Percentiles rank a stretch among this genome's conserved stretches.
These are phyloP conservation scores for Prunus yedoensis DNA, from an alignment of 331 rosid genomes.

Conservation along the genomic window DNA sequence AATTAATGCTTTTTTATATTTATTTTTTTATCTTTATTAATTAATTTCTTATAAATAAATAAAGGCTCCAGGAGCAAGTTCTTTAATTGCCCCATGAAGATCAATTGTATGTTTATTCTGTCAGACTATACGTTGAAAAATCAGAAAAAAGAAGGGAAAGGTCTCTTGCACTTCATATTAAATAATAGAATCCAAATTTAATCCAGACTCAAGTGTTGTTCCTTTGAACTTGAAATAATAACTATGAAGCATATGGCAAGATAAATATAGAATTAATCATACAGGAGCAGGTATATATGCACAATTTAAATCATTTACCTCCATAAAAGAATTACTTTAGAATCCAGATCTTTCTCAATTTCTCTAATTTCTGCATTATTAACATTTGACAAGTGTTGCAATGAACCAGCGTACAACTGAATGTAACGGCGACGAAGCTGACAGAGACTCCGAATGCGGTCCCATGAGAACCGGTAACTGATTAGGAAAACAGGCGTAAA, in stretches of 20 bases:
- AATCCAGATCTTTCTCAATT: slow-evolving; percentile 89
- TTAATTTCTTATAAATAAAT: no score
- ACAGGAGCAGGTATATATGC: not conserved
- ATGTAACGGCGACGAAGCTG: slow-evolving; percentile 86
- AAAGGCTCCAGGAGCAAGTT: not conserved
- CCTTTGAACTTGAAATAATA: not conserved
- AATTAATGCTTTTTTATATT: not conserved
- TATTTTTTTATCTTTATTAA: no score
- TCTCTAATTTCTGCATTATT: slow-evolving; percentile 63
- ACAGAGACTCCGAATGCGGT: slow-evolving; percentile 77
- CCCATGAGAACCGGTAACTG: slow-evolving; percentile 98
- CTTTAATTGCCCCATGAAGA: not conserved
- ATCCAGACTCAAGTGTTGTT: not conserved
- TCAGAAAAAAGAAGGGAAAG: no score
- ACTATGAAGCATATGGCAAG: not conserved
- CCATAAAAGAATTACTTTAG: slow-evolving; percentile 95
- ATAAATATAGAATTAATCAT: not conserved
- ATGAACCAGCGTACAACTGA: slow-evolving; percentile 74
- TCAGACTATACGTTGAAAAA: no score
- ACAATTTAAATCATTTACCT: slow-evolving; percentile 45
- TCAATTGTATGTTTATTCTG: not conserved
- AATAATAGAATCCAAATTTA: not conserved
- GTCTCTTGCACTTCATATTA: not conserved
- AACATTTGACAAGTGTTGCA: slow-evolving; percentile 55
- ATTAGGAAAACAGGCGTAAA: slow-evolving; percentile 27